phyloP scores from a whole-genome alignment of 2,329 filamentous ascomycete species.

The Colletotrichum costaricense region DNA sequence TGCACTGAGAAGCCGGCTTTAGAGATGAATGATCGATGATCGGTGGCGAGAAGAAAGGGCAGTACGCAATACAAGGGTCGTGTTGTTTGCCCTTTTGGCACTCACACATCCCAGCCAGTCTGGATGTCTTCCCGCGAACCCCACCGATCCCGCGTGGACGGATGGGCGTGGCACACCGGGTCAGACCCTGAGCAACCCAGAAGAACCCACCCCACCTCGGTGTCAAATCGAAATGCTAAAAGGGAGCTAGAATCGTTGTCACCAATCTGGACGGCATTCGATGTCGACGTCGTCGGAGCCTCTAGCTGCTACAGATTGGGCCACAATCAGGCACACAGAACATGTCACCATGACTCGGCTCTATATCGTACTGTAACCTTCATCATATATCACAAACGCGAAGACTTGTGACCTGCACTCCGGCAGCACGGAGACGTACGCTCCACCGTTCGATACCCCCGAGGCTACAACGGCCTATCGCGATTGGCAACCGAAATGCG shows the following conservation, averaged over 20 bases:
- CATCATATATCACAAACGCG: slow-evolving; percentile 8
- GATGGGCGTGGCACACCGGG: slow-evolving; percentile 16
- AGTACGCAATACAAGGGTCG: slow-evolving; percentile 18
- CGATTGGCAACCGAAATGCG: background rate
- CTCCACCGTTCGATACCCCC: slow-evolving; percentile 10
- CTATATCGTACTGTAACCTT: background rate
- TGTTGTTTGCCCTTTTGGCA: slow-evolving; percentile 18
- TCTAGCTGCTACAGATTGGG: slow-evolving; percentile 11
- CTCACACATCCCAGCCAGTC: slow-evolving; percentile 10
- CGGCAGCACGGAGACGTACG: slow-evolving; percentile 6
- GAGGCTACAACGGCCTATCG: background rate
- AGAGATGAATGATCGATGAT: slow-evolving; percentile 20
- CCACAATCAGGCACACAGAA: slow-evolving; percentile 24
- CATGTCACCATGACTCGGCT: slow-evolving; percentile 21
- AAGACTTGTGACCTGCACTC: background rate
- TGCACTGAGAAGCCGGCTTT: background rate
- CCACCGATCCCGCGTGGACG: slow-evolving; percentile 31
- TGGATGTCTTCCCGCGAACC: slow-evolving; percentile 27
- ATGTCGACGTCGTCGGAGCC: background rate
- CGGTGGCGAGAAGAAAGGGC: slow-evolving; percentile 10
- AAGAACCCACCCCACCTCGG: background rate
- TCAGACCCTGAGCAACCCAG: slow-evolving; percentile 26
- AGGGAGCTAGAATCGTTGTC: background rate
- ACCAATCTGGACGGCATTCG: background rate
- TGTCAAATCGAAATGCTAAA: background rate